phyloP scores from a whole-genome alignment of 805 yeast species.

The Yarrowia sp. region DNA sequence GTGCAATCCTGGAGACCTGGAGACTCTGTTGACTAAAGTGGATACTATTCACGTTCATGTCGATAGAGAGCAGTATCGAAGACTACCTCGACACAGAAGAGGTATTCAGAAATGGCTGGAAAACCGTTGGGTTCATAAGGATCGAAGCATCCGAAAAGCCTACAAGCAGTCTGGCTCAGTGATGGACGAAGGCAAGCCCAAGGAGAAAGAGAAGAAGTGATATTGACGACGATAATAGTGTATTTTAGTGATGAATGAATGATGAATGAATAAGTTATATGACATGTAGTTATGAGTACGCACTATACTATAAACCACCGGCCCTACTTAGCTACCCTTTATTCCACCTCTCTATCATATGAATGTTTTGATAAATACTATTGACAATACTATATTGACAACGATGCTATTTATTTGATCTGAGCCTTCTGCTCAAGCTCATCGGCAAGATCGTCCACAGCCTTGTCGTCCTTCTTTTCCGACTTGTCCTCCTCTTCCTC shows the following conservation, averaged over 20 bases:
- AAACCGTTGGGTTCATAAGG: constrained; percentile 73
- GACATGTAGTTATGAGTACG: no score
- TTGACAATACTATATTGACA: constrained; percentile 6
- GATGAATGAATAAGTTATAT: neutral
- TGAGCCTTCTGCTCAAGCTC: constrained; percentile 59
- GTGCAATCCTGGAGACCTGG: constrained; percentile 39
- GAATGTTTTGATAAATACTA: constrained; percentile 23
- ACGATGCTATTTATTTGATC: constrained; percentile 23
- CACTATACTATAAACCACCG: no score
- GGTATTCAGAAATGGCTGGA: constrained; percentile 73
- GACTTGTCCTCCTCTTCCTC: constrained; percentile 57
- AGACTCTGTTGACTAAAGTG: constrained; percentile 38
- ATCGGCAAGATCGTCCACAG: constrained; percentile 64
- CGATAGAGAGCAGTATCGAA: constrained; percentile 32
- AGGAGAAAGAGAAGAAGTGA: constrained; percentile 9
- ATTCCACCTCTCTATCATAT: constrained; percentile 35
- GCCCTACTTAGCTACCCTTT: no score
- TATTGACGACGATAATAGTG: neutral
- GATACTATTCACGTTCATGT: constrained; percentile 43
- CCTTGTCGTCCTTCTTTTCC: constrained; percentile 52
- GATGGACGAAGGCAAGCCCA: constrained; percentile 39
- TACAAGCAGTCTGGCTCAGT: constrained; percentile 50
- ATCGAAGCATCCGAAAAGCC: constrained; percentile 47
- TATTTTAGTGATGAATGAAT: neutral
- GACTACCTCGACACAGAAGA: constrained; percentile 43